Conservation (phyloP, 164 flowering plant genomes). For the Magnolia sinica region DNA sequence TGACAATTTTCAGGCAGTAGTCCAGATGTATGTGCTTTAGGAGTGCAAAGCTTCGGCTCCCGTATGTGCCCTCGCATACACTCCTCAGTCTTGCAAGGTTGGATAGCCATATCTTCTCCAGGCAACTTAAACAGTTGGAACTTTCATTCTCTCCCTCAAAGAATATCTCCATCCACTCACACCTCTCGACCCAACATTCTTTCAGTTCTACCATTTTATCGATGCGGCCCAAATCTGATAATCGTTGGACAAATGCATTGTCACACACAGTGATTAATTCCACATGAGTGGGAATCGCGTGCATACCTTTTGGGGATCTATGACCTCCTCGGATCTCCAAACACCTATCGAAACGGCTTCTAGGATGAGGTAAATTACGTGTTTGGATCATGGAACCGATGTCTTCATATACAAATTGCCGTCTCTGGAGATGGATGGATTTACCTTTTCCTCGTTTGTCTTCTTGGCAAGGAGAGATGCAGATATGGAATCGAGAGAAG, state of each 20-base stretch:
- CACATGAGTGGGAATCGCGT: background rate
- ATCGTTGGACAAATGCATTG: background rate
- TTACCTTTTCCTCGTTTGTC: background rate
- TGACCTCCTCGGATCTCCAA: background rate
- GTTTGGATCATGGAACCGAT: background rate
- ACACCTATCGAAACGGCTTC: background rate
- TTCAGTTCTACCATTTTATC: background rate
- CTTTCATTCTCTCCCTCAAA: background rate
- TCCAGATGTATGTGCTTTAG: background rate
- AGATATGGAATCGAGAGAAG: background rate
- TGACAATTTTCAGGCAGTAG: conserved; percentile 1
- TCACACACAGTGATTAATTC: background rate
- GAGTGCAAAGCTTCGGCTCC: background rate
- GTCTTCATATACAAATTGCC: background rate
- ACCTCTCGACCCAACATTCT: background rate
- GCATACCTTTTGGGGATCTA: background rate
- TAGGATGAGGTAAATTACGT: background rate
- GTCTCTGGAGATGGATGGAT: background rate
- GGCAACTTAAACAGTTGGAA: background rate
- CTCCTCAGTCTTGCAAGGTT: background rate
- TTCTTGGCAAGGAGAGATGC: background rate
- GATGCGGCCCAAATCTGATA: background rate
- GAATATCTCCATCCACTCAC: background rate
- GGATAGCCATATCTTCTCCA: background rate
- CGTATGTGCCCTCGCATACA: background rate